phyloP scores from a whole-genome alignment of 2,329 filamentous ascomycete genomes.

The Claviceps paspali region DNA sequence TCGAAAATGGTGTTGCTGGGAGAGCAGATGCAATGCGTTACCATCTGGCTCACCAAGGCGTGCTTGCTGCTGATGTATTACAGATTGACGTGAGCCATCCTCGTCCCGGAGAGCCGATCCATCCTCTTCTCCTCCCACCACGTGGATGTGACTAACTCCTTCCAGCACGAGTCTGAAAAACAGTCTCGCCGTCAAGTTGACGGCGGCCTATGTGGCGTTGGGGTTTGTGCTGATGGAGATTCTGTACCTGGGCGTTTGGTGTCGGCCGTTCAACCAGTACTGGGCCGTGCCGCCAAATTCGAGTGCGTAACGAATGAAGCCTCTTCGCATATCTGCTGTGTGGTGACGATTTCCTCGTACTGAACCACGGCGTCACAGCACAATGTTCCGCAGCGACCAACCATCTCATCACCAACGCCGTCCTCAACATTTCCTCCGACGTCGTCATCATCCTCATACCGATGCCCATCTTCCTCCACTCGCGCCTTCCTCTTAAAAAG shows the following conservation, averaged over 20 bases:
- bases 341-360: too few species aligned
- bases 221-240: constrained; percentile 37
- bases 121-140: too few species aligned
- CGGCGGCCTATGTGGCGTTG: constrained; percentile 29
- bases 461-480: constrained; percentile 34
- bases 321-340: too few species aligned
- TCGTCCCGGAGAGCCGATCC: too few species aligned
- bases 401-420: constrained; percentile 42
- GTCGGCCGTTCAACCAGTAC: constrained; percentile 38
- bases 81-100: constrained; percentile 32
- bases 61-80: constrained; percentile 43
- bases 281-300: constrained; percentile 40
- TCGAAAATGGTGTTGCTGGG: constrained; percentile 49
- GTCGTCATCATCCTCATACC: constrained; percentile 43
- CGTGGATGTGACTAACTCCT: not conserved
- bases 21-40: constrained; percentile 45
- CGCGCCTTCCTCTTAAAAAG: constrained; percentile 32
- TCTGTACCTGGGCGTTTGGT: constrained; percentile 35
- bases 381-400: constrained; percentile 42
- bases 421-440: constrained; percentile 46
- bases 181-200: constrained; percentile 30
- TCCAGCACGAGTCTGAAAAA: constrained; percentile 28
- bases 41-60: constrained; percentile 39
- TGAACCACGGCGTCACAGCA: too few species aligned
- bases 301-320: too few species aligned